Conservation (phyloP, 345 rosid genomes). For the Eucalyptus brandiana region DNA sequence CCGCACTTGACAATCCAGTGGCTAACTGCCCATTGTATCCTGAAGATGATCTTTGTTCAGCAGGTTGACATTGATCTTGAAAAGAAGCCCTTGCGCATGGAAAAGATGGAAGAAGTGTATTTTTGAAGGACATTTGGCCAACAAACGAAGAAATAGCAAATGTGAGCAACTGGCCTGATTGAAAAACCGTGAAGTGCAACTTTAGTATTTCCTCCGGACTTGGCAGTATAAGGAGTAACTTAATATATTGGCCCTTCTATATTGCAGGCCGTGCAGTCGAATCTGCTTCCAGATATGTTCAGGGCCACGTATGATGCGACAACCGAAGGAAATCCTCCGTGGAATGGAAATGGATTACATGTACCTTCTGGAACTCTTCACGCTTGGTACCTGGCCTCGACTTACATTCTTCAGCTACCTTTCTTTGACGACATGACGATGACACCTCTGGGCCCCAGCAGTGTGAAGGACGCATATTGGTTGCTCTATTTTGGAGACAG, state of each 20-base stretch:
- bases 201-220: background rate
- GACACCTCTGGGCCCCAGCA: conserved; percentile 75
- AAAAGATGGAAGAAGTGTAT: conserved; percentile 55
- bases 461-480: conserved; percentile 81
- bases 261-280: conserved; percentile 74
- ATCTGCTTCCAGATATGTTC: conserved; percentile 83
- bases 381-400: conserved; percentile 65
- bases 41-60: background rate
- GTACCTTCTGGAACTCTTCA: conserved; percentile 54
- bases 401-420: conserved; percentile 75
- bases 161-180: conserved; percentile 14
- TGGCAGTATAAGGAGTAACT: background rate
- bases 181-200: background rate
- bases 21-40: background rate
- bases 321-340: conserved; percentile 80
- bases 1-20: background rate
- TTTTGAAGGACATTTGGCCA: conserved; percentile 77
- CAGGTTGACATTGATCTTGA: conserved; percentile 79
- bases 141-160: conserved; percentile 69
- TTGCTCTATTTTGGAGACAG: conserved; percentile 76
- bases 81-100: conserved; percentile 52
- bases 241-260: background rate
- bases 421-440: conserved; percentile 75
- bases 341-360: conserved; percentile 68
- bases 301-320: conserved; percentile 75